Evolutionary conservation across 805 yeast genomes (phyloP).

Genomic region (Metschnikowia reukaufii): DNA sequence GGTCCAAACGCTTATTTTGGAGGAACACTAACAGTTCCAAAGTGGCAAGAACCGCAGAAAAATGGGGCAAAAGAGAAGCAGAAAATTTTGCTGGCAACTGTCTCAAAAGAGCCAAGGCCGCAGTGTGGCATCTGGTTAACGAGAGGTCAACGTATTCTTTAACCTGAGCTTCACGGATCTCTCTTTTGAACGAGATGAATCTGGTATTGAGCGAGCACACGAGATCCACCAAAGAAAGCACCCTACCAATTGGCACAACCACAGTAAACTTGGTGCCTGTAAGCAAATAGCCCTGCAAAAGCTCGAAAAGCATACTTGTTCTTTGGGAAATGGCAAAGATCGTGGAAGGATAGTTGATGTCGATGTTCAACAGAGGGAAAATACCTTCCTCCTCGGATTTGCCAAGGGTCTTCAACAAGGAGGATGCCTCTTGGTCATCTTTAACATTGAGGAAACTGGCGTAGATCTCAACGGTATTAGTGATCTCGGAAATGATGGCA

Average conservation of each 20-base stretch:
- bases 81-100: conserved; percentile 34
- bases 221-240: conserved; percentile 53
- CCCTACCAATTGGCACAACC: conserved; percentile 61
- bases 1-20: conserved; percentile 32
- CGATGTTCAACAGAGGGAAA: conserved; percentile 55
- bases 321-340: conserved; percentile 53
- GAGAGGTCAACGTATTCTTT: conserved; percentile 45
- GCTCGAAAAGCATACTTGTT: conserved; percentile 44
- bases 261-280: conserved; percentile 57
- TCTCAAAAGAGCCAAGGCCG: conserved; percentile 46
- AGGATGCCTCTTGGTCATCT: conserved; percentile 52
- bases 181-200: conserved; percentile 56
- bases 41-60: conserved; percentile 49
- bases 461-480: conserved; percentile 56
- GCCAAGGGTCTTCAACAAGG: conserved; percentile 38
- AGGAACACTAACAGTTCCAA: conserved; percentile 64
- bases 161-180: conserved; percentile 54
- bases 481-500: conserved; percentile 51
- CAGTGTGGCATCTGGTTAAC: conserved; percentile 43
- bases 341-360: conserved; percentile 55
- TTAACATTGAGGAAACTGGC: conserved; percentile 56
- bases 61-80: conserved; percentile 47
- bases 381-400: conserved; percentile 18
- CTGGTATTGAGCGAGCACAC: conserved; percentile 54
- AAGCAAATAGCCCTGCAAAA: conserved; percentile 40